Percentiles rank a stretch among this genome's conserved stretches.
phyloP scores from a whole-genome alignment of 208 protist species.

The Acanthamoeba royreba region DNA sequence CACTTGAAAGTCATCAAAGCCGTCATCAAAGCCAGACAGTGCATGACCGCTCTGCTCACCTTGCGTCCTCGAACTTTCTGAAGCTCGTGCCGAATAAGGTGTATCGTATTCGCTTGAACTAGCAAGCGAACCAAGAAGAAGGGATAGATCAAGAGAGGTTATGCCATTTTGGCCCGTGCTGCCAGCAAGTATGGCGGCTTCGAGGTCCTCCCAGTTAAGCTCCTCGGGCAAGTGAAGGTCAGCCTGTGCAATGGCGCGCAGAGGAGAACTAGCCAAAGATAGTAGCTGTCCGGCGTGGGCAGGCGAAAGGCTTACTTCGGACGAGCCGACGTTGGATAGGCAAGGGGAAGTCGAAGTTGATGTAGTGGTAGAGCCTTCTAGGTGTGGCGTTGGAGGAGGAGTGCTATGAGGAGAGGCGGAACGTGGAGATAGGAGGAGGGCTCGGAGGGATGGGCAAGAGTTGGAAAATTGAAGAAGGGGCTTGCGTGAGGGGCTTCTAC shows the following conservation, averaged over 20 bases:
- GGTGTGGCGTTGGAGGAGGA: no score
- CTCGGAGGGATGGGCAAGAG: background rate
- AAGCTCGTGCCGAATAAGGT: background rate
- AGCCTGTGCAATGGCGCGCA: background rate
- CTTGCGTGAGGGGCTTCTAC: background rate
- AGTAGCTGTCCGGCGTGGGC: background rate
- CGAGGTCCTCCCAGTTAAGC: slow-evolving; percentile 36
- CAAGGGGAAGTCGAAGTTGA: no score
- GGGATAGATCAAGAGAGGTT: background rate
- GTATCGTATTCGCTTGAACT: background rate
- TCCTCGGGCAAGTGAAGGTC: background rate
- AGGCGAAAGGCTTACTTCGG: no score
- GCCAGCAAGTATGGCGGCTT: slow-evolving; percentile 7
- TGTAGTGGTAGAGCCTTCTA: no score
- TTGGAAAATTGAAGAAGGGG: background rate
- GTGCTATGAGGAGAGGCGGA: no score
- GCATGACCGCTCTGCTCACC: background rate
- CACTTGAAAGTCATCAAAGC: background rate
- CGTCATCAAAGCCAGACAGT: background rate
- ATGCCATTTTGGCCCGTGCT: background rate
- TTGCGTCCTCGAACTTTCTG: background rate
- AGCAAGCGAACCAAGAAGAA: background rate
- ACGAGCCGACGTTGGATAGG: no score
- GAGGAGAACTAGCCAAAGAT: background rate
- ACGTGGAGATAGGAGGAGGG: no score